Evolutionary conservation across 2,329 filamentous ascomycete genomes (phyloP).

Genomic region (Laburnicola sp.): DNA sequence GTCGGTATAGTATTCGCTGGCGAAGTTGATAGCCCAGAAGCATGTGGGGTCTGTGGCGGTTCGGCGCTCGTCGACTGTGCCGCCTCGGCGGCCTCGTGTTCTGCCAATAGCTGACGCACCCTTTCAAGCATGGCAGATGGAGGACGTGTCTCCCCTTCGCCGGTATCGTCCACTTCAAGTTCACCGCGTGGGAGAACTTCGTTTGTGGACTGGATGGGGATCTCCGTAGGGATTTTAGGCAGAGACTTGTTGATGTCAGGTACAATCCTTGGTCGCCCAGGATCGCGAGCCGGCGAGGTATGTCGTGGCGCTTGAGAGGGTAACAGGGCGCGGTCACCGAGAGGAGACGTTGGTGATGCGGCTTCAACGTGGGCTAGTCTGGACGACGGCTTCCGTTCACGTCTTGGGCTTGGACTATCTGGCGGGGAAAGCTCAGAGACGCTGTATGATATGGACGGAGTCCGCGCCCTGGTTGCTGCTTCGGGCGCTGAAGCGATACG

Average conservation of each 20-base stretch:
- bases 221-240: constrained; percentile 20
- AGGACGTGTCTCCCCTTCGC: constrained; percentile 24
- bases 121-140: constrained; percentile 31
- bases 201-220: constrained; percentile 4
- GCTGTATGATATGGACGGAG: constrained; percentile 18
- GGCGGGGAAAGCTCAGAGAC: constrained; percentile 30
- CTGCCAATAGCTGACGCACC: constrained; percentile 28
- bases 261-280: constrained; percentile 10
- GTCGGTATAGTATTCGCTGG: constrained; percentile 24
- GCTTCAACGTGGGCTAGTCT: constrained; percentile 16
- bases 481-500: constrained; percentile 43
- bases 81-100: constrained; percentile 23
- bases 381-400: constrained; percentile 8
- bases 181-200: constrained; percentile 15
- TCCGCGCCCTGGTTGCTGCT: constrained; percentile 14
- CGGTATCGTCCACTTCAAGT: constrained; percentile 5
- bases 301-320: constrained; percentile 24
- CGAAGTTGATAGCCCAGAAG: constrained; percentile 16
- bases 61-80: constrained; percentile 8
- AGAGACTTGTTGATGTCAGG: constrained; percentile 29
- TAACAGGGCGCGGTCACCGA: constrained; percentile 15
- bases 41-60: constrained; percentile 15
- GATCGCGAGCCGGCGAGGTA: constrained; percentile 11
- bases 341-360: constrained; percentile 20
- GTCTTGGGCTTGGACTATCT: constrained; percentile 22